A percentile compares a stretch with the other conserved stretches of the same genome.
These are phyloP conservation scores for Parietaria judaica DNA, from an alignment of 306 rosid species.

Conservation along the genomic window DNA sequence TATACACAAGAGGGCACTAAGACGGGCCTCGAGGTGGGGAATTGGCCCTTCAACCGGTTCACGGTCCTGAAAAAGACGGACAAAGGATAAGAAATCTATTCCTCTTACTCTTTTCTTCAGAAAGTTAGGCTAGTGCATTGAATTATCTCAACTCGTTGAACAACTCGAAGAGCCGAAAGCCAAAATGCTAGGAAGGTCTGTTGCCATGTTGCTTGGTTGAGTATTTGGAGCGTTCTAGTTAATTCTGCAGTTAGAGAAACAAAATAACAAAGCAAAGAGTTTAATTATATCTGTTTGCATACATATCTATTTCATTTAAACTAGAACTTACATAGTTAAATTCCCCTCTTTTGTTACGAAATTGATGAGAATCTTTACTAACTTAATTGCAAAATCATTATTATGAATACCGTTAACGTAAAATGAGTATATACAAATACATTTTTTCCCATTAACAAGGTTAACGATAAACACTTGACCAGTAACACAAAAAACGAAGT, in stretches of 20 bases:
- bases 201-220: constrained; percentile 82
- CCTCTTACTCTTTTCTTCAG: neutral
- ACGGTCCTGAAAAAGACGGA: constrained; percentile 49
- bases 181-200: constrained; percentile 74
- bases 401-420: too few species aligned
- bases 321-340: neutral
- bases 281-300: constrained; percentile 18
- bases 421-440: too few species aligned
- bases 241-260: constrained; percentile 48
- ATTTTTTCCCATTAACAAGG: too few species aligned
- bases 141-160: constrained; percentile 70
- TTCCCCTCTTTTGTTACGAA: too few species aligned
- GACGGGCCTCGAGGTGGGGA: constrained; percentile 73
- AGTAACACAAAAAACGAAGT: too few species aligned
- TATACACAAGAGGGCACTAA: constrained; percentile 53
- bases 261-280: constrained; percentile 19
- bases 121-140: constrained; percentile 23
- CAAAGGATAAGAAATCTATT: constrained; percentile 12
- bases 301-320: neutral
- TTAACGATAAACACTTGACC: too few species aligned
- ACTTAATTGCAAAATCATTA: too few species aligned
- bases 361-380: too few species aligned
- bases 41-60: constrained; percentile 75
- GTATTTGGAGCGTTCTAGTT: constrained; percentile 48
- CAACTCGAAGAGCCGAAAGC: constrained; percentile 89